Conservation (phyloP, 306 rosid species). For the Purshia tridentata region DNA sequence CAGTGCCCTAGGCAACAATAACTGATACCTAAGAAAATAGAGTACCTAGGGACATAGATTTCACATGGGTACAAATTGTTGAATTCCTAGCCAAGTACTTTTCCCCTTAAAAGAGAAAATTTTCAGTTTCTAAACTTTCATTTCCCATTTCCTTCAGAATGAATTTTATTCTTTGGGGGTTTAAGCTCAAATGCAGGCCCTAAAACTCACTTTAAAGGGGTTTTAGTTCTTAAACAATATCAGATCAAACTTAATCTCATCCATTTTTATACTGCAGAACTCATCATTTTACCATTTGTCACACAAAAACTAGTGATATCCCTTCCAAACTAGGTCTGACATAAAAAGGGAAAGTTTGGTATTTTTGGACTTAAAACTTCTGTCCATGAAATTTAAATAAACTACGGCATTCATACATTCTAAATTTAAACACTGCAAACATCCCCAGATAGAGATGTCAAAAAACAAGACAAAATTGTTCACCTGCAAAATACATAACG, state of each 20-base stretch:
- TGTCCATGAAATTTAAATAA: not conserved
- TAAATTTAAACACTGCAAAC: not conserved
- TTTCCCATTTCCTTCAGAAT: not conserved
- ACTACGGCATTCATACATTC: not conserved
- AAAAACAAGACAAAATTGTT: constrained; percentile 3
- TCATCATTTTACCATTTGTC: not conserved
- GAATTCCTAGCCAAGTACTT: constrained; percentile 4
- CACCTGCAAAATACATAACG: not conserved
- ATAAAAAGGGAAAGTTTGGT: not conserved
- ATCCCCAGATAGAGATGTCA: not conserved
- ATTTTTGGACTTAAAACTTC: not conserved
- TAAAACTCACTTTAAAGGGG: not conserved
- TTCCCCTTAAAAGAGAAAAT: not conserved
- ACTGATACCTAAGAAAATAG: not conserved
- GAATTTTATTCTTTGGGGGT: not conserved
- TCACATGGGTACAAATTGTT: constrained; percentile 3
- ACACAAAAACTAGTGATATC: not conserved
- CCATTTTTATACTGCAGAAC: not conserved
- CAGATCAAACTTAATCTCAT: not conserved
- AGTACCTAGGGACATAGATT: not conserved
- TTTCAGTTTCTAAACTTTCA: not conserved
- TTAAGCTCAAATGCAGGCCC: not conserved
- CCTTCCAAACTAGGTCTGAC: not conserved
- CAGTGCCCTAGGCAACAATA: not conserved
- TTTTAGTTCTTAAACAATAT: not conserved